phyloP scores from a whole-genome alignment of 2,329 filamentous ascomycete species.

The Penicillium sp. region DNA sequence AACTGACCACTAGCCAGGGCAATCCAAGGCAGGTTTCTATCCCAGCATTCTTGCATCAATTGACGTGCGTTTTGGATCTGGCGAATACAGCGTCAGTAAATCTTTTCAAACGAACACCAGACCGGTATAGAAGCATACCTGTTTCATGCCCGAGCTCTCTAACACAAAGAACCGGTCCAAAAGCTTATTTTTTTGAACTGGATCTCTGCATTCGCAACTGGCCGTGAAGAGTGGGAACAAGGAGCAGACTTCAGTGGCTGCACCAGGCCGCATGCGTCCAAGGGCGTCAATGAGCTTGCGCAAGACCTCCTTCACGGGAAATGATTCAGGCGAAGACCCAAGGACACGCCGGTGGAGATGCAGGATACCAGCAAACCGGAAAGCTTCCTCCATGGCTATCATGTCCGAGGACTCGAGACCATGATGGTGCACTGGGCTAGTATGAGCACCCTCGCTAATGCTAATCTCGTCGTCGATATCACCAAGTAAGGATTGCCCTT shows the following conservation, averaged over 20 bases:
- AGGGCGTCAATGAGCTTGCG: conserved; percentile 62
- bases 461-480: conserved; percentile 61
- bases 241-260: conserved; percentile 70
- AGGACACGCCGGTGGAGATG: conserved; percentile 74
- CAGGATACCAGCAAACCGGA: conserved; percentile 74
- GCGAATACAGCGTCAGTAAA: not conserved
- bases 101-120: too few species aligned
- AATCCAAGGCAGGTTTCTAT: conserved; percentile 39
- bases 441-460: conserved; percentile 46
- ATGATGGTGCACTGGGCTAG: conserved; percentile 41
- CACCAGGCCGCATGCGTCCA: conserved; percentile 61
- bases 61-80: conserved; percentile 43
- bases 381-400: conserved; percentile 70
- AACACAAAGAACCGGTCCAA: conserved; percentile 64
- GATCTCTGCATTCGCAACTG: conserved; percentile 67
- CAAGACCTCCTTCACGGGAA: conserved; percentile 63
- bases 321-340: conserved; percentile 56
- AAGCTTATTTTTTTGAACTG: conserved; percentile 58
- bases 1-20: conserved; percentile 41
- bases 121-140: conserved; percentile 50
- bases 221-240: conserved; percentile 82
- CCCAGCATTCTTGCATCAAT: conserved; percentile 43
- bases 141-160: conserved; percentile 72
- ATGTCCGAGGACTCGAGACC: conserved; percentile 47
- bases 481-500: conserved; percentile 59